Base-by-base conservation (phyloP, 2,329 filamentous ascomycete genomes). In the Cercospora beticola region DNA sequence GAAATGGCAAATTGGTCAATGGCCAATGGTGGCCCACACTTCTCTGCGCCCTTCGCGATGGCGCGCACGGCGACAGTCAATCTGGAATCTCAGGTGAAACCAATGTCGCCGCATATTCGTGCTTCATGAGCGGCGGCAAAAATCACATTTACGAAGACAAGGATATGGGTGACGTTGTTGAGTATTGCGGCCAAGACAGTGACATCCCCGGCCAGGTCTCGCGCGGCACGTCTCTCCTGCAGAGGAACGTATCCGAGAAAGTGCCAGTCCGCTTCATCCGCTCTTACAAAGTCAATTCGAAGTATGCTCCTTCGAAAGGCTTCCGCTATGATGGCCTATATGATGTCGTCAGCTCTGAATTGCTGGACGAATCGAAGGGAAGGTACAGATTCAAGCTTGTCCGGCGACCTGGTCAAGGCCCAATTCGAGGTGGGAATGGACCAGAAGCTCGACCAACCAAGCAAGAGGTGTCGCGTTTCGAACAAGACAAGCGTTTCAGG, bases 241-340 rank as follows among this genome's bases (percentile, higher is more conserved):
- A 80, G 1, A 82, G 81, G 3, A 73, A 74, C 12, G 65, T 74
- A 3, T 78, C 73, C 1, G 30, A 64, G n/a, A 76, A 79, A 1
- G 74, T 80, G 2, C 80, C 81, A 0, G 80, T 89, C 3, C 81
- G 87, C 1, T 82, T 89, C 3, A 79, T 89, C 5, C 82, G 87
- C 1, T 83, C 82, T 0, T 72, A 75, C 4, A 81, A 83, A 18
- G 75, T 83, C 33, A 75, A 76, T 9, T 82, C 82, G 18, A 69
- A 66, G 0, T 86, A 82, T 64, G 79, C 83, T 0, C 87, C 87
- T 0, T 68, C 74, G 0, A 69, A 78, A 9, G 86, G 86, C 0
- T 79, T 86, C n/a, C 78, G 87, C 1, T 88, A 88, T 63, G 86
- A 89, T 74, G 87, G 87, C 0, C 74, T 88, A 0, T 89, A 89